These are phyloP conservation scores for Calamus simplicifolius DNA, from an alignment of 176 grass and related monocot species.

Conservation along the genomic window DNA sequence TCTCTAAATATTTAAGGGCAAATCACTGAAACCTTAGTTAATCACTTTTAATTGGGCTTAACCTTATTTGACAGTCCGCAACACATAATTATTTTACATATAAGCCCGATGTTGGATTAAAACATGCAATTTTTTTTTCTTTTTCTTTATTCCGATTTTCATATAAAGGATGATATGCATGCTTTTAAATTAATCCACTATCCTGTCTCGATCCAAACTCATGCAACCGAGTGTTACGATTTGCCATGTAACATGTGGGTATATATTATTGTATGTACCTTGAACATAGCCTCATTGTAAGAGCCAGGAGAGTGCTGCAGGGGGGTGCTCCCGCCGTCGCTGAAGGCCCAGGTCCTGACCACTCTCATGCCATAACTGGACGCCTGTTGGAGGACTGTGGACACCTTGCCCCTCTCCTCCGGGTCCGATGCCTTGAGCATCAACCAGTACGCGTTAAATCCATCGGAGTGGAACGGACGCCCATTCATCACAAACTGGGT, in stretches of 20 bases:
- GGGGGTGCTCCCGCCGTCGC: slow-evolving; percentile 54
- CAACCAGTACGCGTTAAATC: slow-evolving; percentile 82
- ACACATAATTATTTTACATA: too few species aligned
- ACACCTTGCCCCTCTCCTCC: slow-evolving; percentile 39
- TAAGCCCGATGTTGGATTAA: too few species aligned
- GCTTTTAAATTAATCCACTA: too few species aligned
- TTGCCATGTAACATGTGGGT: neutral
- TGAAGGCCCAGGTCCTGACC: slow-evolving; percentile 76
- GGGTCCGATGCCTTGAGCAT: slow-evolving; percentile 63
- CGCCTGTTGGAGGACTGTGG: slow-evolving; percentile 32
- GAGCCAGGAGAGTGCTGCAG: slow-evolving; percentile 65
- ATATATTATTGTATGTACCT: slow-evolving; percentile 11
- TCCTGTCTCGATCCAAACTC: too few species aligned
- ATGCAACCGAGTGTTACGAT: too few species aligned
- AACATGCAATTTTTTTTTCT: too few species aligned
- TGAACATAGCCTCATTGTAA: slow-evolving; percentile 62
- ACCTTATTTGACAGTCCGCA: too few species aligned
- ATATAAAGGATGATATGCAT: too few species aligned
- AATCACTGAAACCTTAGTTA: too few species aligned
- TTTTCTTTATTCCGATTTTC: too few species aligned
- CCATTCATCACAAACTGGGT: slow-evolving; percentile 38
- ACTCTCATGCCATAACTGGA: slow-evolving; percentile 37
- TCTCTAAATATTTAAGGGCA: too few species aligned
- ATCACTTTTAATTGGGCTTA: too few species aligned
- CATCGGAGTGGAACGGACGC: slow-evolving; percentile 42